Conservation (phyloP, 2,329 filamentous ascomycete species). For the Dryadomyces quercivorus region DNA sequence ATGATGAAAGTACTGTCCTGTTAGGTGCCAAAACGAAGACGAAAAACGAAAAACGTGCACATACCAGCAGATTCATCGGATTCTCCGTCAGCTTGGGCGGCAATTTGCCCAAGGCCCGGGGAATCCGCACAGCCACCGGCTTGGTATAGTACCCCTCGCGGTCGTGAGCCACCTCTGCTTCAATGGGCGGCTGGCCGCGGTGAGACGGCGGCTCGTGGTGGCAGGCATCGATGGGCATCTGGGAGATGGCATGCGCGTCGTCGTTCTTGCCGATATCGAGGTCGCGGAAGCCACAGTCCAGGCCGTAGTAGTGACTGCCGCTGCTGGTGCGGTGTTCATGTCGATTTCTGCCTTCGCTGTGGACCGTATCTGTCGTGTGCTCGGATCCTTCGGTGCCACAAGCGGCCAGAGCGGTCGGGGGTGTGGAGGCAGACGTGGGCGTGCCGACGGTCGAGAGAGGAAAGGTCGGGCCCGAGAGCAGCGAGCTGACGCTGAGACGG, state of each 20-base stretch:
- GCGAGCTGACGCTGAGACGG: conserved; percentile 51
- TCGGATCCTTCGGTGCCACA: background rate
- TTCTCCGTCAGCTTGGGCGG: conserved; percentile 49
- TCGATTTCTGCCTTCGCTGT: too few relatives aligned
- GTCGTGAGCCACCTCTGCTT: conserved; percentile 24
- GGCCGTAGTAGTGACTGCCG: conserved; percentile 45
- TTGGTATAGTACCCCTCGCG: conserved; percentile 57
- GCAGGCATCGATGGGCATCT: background rate
- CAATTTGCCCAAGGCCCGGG: conserved; percentile 33
- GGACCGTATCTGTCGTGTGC: background rate
- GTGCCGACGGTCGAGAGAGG: conserved; percentile 9
- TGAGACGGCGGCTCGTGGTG: conserved; percentile 13
- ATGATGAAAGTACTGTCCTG: conserved; percentile 39
- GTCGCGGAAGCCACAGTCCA: conserved; percentile 59
- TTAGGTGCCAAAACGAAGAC: too few relatives aligned
- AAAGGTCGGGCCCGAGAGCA: conserved; percentile 41
- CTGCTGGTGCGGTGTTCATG: conserved; percentile 2
- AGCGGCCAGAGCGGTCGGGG: background rate
- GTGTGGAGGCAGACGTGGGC: background rate
- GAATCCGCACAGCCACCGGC: conserved; percentile 49
- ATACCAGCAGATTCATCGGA: conserved; percentile 62
- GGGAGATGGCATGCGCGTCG: conserved; percentile 52
- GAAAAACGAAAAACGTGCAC: conserved; percentile 1
- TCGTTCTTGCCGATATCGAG: conserved; percentile 60
- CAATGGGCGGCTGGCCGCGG: conserved; percentile 23